Evolutionary conservation across 768 basidiomycete species (phyloP).

Genomic region (Boletus tomentosulus): DNA sequence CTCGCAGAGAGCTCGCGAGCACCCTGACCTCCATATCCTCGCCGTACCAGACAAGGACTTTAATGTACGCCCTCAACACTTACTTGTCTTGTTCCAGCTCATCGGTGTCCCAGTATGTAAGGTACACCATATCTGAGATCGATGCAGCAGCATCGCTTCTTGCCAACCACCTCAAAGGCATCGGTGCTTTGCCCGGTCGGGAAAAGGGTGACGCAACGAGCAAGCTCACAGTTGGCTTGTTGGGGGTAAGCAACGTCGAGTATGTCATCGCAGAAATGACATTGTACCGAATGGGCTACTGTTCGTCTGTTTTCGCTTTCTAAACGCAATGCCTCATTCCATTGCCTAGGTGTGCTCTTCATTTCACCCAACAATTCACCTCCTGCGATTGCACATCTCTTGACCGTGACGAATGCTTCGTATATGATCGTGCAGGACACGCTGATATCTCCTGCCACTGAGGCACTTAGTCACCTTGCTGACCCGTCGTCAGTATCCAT

Average conservation of each 20-base stretch:
- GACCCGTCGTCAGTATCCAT: conserved; percentile 21
- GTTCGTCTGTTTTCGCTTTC: conserved; percentile 9
- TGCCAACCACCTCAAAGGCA: conserved; percentile 21
- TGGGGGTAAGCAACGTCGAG: conserved; percentile 24
- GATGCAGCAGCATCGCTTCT: conserved; percentile 27
- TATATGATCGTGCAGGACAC: conserved; percentile 22
- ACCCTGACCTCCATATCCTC: conserved; percentile 21
- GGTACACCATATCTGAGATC: conserved; percentile 21
- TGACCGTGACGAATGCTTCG: conserved; percentile 23
- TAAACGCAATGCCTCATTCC: background rate
- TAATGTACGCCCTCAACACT: conserved; percentile 8
- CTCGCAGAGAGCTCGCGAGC: conserved; percentile 12
- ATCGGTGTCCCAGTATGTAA: conserved; percentile 16
- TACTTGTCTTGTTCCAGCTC: background rate
- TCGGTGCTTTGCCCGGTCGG: conserved; percentile 19
- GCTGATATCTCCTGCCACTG: conserved; percentile 10
- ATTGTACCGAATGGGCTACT: conserved; percentile 30
- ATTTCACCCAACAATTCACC: conserved; percentile 45
- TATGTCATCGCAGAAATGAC: conserved; percentile 24
- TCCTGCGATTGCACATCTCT: conserved; percentile 42
- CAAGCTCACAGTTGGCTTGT: conserved; percentile 22
- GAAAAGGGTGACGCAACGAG: conserved; percentile 21
- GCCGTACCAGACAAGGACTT: conserved; percentile 25
- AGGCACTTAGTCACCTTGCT: conserved; percentile 13
- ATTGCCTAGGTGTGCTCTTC: conserved; percentile 27